Conservation (phyloP, 2,329 filamentous ascomycete species). For the Stagonosporopsis rhizophila region DNA sequence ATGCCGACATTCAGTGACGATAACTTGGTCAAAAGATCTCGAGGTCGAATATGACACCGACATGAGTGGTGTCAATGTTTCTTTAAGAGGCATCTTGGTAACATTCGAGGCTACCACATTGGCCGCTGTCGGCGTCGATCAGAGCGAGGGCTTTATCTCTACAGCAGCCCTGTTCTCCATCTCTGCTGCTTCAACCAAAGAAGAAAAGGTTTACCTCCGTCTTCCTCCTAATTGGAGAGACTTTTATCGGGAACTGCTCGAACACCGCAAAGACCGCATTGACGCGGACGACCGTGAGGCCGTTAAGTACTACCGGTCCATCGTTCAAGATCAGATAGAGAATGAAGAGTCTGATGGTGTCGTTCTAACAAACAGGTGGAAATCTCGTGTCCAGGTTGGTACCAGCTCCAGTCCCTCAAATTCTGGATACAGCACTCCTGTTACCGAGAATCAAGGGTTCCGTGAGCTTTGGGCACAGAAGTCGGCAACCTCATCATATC, state of each 20-base stretch:
- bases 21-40: conserved; percentile 81
- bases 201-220: conserved; percentile 83
- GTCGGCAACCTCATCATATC: conserved; percentile 64
- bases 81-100: conserved; percentile 56
- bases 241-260: conserved; percentile 80
- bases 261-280: conserved; percentile 71
- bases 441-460: conserved; percentile 51
- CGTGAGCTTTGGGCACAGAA: conserved; percentile 62
- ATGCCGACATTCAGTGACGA: conserved; percentile 75
- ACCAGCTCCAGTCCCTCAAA: conserved; percentile 36
- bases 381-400: conserved; percentile 51
- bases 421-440: conserved; percentile 41
- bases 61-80: conserved; percentile 53
- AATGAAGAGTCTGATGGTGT: conserved; percentile 60
- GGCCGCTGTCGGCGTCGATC: conserved; percentile 75
- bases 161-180: conserved; percentile 83
- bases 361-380: conserved; percentile 78
- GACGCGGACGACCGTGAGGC: conserved; percentile 74
- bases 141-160: conserved; percentile 87
- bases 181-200: conserved; percentile 77
- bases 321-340: conserved; percentile 73
- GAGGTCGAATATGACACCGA: conserved; percentile 55
- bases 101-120: conserved; percentile 76
- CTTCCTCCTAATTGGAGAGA: conserved; percentile 84
- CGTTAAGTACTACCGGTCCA: conserved; percentile 71